Evolutionary conservation across 306 rosid species (phyloP).

Genomic region (Rosa chinensis): DNA sequence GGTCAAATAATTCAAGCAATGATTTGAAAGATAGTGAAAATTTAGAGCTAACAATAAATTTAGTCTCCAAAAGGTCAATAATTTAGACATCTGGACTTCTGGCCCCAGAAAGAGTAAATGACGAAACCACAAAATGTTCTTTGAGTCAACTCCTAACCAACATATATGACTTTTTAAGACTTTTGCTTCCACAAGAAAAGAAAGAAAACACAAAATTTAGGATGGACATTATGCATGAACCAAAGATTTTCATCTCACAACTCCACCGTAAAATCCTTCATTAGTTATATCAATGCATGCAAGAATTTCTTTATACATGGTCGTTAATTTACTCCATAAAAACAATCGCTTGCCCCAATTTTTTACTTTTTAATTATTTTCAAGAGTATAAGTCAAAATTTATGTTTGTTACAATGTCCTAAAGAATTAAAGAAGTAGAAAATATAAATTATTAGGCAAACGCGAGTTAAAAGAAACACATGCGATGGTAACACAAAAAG

Average conservation of each 20-base stretch:
- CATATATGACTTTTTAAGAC: too few species aligned
- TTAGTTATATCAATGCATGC: neutral
- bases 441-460: neutral
- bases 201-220: neutral
- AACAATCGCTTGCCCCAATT: too few species aligned
- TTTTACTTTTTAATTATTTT: neutral
- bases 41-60: constrained; percentile 11
- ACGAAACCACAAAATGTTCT: neutral
- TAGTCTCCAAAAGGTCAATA: constrained; percentile 14
- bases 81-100: neutral
- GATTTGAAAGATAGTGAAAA: neutral
- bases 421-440: neutral
- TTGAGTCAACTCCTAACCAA: constrained; percentile 18
- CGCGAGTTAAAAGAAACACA: neutral
- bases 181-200: neutral
- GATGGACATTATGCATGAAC: neutral
- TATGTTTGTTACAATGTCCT: neutral
- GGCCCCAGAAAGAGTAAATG: constrained; percentile 10
- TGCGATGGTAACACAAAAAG: neutral
- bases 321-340: neutral
- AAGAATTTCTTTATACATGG: too few species aligned
- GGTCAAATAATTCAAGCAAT: constrained; percentile 9
- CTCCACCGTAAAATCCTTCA: neutral
- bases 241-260: neutral
- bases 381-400: neutral